Conservation (phyloP, 352 stramenopile genomes). For the Aphanomyces euteiches region DNA sequence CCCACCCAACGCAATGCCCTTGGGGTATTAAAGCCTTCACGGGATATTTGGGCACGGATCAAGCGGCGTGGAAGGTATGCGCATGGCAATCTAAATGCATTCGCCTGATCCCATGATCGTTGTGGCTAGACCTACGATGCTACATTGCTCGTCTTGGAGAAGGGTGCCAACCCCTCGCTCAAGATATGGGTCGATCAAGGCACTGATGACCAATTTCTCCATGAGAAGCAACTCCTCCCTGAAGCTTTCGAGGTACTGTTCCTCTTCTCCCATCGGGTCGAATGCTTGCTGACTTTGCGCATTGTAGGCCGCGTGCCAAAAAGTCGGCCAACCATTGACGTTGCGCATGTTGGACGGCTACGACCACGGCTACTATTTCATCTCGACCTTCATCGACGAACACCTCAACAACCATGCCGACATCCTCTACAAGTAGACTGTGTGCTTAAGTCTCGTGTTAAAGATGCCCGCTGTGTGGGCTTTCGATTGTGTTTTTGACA, state of each 20-base stretch:
- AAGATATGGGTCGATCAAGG: slow-evolving; percentile 90
- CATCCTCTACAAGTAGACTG: slow-evolving; percentile 38
- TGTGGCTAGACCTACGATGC: slow-evolving; percentile 80
- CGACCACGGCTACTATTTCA: slow-evolving; percentile 98
- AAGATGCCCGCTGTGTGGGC: too few relatives aligned
- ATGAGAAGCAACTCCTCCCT: slow-evolving; percentile 87
- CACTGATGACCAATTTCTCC: slow-evolving; percentile 83
- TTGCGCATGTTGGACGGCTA: slow-evolving; percentile 87
- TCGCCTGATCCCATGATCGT: neutral
- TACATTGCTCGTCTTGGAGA: slow-evolving; percentile 77
- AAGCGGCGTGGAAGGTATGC: slow-evolving; percentile 69
- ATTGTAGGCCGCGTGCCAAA: slow-evolving; percentile 58
- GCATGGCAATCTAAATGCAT: neutral
- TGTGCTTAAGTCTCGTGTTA: too few relatives aligned
- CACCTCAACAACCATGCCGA: slow-evolving; percentile 94
- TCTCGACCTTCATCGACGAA: slow-evolving; percentile 94
- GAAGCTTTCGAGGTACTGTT: slow-evolving; percentile 73
- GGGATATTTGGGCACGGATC: slow-evolving; percentile 92
- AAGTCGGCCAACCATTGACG: slow-evolving; percentile 74
- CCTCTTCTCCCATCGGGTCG: neutral
- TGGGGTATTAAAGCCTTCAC: slow-evolving; percentile 98
- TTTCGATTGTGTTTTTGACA: too few relatives aligned
- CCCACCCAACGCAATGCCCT: slow-evolving; percentile 93
- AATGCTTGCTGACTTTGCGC: neutral
- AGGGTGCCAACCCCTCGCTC: slow-evolving; percentile 55